These are phyloP conservation scores for Styphnolobium japonicum DNA, from an alignment of 306 rosid species.

Conservation along the genomic window DNA sequence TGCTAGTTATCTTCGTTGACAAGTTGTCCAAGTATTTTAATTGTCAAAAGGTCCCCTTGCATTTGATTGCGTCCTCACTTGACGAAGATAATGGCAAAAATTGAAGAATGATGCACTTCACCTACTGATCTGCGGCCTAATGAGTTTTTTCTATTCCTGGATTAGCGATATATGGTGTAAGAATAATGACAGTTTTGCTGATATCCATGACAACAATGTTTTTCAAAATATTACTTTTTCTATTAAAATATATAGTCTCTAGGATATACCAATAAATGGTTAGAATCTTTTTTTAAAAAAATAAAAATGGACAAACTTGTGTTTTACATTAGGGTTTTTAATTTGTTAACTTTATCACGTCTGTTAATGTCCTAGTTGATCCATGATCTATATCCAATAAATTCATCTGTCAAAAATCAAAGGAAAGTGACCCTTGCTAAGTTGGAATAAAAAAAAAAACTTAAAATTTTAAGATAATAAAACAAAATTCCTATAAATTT, in stretches of 20 bases:
- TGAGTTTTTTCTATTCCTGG: neutral
- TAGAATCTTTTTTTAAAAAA: neutral
- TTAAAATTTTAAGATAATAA: too few relatives aligned
- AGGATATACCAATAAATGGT: neutral
- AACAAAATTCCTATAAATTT: too few relatives aligned
- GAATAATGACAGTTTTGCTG: neutral
- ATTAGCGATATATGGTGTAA: neutral
- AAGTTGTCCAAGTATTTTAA: neutral
- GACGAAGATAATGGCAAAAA: neutral
- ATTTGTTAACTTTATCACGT: too few relatives aligned
- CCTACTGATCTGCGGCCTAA: neutral
- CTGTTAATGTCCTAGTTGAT: too few relatives aligned
- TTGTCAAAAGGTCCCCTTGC: too few relatives aligned
- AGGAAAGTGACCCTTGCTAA: too few relatives aligned
- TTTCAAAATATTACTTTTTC: neutral
- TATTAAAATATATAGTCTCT: neutral
- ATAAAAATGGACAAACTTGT: too few relatives aligned
- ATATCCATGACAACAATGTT: neutral
- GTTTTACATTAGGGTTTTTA: too few relatives aligned
- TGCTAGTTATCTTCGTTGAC: neutral
- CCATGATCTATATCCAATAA: too few relatives aligned
- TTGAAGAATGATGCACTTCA: neutral
- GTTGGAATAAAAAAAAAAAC: too few relatives aligned
- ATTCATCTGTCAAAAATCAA: too few relatives aligned
- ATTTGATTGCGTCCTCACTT: neutral